phyloP scores from a whole-genome alignment of 345 rosid species.

The Draba incana region DNA sequence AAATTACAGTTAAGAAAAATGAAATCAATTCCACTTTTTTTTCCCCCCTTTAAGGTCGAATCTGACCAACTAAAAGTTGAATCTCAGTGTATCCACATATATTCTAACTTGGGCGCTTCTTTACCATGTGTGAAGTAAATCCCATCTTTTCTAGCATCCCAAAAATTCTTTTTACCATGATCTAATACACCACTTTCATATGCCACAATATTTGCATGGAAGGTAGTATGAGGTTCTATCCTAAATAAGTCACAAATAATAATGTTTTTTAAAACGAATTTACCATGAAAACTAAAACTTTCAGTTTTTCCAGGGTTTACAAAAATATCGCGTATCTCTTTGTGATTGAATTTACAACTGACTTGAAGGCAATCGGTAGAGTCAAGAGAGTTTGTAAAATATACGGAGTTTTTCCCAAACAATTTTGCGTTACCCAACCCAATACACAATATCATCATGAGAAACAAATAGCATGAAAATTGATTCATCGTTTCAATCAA shows the following conservation, averaged over 20 bases:
- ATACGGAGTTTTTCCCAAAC: background rate
- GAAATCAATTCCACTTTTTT: too few relatives aligned
- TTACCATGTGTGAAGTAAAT: too few relatives aligned
- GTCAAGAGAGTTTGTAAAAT: background rate
- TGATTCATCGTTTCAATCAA: background rate
- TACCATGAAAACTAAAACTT: background rate
- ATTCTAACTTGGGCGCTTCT: too few relatives aligned
- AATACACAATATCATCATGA: background rate
- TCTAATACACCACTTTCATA: background rate
- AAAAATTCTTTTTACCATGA: background rate
- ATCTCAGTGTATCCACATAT: too few relatives aligned
- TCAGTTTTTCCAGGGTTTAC: background rate
- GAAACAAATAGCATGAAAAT: background rate
- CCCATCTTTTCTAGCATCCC: too few relatives aligned
- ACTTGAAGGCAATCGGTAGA: background rate
- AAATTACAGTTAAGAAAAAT: too few relatives aligned
- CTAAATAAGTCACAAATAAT: background rate
- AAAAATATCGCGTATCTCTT: background rate
- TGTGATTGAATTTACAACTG: background rate
- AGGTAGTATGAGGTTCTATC: too few relatives aligned
- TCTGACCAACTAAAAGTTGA: too few relatives aligned
- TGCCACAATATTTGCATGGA: background rate
- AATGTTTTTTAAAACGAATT: background rate
- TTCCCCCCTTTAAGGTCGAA: too few relatives aligned
- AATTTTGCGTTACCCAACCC: background rate